A percentile compares a stretch with the other conserved stretches of the same genome.
phyloP scores from a whole-genome alignment of 164 flowering plant genomes.

The Malania oleifera region DNA sequence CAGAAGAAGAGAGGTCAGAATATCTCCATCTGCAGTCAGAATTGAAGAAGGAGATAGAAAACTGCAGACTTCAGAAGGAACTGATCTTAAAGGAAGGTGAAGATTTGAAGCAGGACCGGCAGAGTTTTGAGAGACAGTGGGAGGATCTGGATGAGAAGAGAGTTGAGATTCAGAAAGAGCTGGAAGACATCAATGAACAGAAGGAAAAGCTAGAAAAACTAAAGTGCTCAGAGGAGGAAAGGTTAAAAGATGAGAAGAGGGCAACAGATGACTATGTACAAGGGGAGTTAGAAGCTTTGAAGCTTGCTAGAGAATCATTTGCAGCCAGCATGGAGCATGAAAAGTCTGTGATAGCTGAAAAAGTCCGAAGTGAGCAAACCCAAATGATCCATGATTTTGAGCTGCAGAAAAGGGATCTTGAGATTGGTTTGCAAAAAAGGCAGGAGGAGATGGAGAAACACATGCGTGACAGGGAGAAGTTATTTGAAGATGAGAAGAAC shows the following conservation, averaged over 20 bases:
- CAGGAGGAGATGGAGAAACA: constrained; percentile 33
- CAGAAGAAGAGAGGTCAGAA: constrained; percentile 45
- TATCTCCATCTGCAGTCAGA: constrained; percentile 37
- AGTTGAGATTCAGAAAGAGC: constrained; percentile 30
- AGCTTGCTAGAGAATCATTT: constrained; percentile 33
- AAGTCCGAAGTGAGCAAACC: constrained; percentile 32
- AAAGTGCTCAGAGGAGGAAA: constrained; percentile 32
- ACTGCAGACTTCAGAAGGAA: constrained; percentile 35
- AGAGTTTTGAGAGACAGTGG: constrained; percentile 49
- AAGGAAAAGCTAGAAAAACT: constrained; percentile 29
- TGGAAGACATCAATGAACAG: constrained; percentile 17
- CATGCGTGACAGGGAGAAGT: constrained; percentile 30
- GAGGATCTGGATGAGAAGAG: constrained; percentile 46
- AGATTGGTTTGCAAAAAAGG: constrained; percentile 26
- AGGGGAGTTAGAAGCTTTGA: constrained; percentile 35
- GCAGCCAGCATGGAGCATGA: constrained; percentile 39
- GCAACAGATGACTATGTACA: constrained; percentile 23
- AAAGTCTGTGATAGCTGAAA: constrained; percentile 26
- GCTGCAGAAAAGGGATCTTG: constrained; percentile 26
- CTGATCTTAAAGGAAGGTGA: constrained; percentile 41
- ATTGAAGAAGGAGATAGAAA: constrained; percentile 34
- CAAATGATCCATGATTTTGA: constrained; percentile 34
- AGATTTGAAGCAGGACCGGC: constrained; percentile 41
- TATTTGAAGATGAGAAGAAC: constrained; percentile 34
- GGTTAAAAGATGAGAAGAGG: constrained; percentile 28